These are phyloP conservation scores for Elasticomyces elasticus DNA, from an alignment of 495 filamentous ascomycete genomes.

Conservation along the genomic window DNA sequence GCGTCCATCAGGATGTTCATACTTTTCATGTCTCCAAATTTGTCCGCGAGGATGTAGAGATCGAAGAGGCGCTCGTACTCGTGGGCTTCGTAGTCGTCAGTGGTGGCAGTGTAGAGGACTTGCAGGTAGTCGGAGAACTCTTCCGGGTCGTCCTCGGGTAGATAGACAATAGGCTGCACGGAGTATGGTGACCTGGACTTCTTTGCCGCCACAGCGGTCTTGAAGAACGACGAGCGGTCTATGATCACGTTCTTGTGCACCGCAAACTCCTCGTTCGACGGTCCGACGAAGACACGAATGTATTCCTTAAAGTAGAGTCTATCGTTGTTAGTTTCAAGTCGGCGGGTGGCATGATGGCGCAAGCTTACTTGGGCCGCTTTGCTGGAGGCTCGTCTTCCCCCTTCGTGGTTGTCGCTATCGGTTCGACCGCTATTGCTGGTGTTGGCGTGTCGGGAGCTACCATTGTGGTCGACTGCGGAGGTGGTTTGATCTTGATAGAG, in stretches of 20 bases:
- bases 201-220: neutral
- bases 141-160: neutral
- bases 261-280: neutral
- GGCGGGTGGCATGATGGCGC: neutral
- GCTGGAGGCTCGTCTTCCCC: neutral
- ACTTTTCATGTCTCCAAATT: neutral
- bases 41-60: neutral
- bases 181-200: neutral
- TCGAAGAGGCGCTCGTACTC: neutral
- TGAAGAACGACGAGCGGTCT: neutral
- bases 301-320: neutral
- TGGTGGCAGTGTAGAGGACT: neutral
- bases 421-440: neutral
- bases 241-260: neutral
- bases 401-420: neutral
- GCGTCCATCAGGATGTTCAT: neutral
- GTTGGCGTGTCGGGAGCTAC: too few species aligned
- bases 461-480: too few species aligned
- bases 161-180: too few species aligned
- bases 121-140: neutral
- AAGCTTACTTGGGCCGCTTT: neutral
- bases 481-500: too few species aligned
- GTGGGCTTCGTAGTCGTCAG: neutral
- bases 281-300: neutral
- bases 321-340: neutral